Percentiles rank a stretch among this genome's conserved stretches.
Conservation (phyloP, 495 filamentous ascomycete species). For the Trypethelium eluteriae region DNA sequence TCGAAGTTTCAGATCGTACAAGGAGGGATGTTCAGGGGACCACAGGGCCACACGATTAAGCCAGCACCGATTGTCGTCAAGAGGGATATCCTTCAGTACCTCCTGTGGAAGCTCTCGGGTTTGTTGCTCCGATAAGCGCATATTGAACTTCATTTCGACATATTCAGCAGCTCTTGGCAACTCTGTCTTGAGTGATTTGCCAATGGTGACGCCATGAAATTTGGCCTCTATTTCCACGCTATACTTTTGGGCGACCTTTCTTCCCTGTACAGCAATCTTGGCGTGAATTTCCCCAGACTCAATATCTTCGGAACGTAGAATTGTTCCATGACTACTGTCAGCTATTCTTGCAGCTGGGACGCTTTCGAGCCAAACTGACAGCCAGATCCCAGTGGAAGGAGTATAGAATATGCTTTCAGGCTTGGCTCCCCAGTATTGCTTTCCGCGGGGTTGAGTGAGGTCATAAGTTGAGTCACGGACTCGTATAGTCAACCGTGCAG, state of each 20-base stretch:
- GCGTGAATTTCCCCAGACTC: constrained; percentile 27
- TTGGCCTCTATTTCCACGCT: constrained; percentile 23
- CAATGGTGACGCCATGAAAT: constrained; percentile 16
- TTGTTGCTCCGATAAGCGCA: constrained; percentile 22
- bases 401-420: constrained; percentile 27
- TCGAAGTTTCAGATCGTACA: constrained; percentile 26
- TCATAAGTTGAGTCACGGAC: constrained; percentile 30
- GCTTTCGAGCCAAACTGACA: constrained; percentile 27
- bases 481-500: constrained; percentile 23
- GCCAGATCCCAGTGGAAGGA: constrained; percentile 29
- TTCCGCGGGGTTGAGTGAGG: constrained; percentile 27
- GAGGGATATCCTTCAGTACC: constrained; percentile 12
- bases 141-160: constrained; percentile 18
- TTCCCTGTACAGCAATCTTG: constrained; percentile 21
- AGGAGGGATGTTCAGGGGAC: constrained; percentile 26
- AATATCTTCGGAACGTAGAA: constrained; percentile 29
- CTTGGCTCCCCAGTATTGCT: constrained; percentile 29
- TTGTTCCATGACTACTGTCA: constrained; percentile 26
- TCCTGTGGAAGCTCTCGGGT: constrained; percentile 15
- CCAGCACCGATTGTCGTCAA: constrained; percentile 19
- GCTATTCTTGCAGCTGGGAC: constrained; percentile 24
- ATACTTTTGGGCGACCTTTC: constrained; percentile 19
- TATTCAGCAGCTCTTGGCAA: constrained; percentile 20
- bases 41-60: constrained; percentile 22
- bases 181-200: constrained; percentile 12